Evolutionary conservation across 2,329 filamentous ascomycete genomes (phyloP).

Genomic region (Fusarium multiceps): DNA sequence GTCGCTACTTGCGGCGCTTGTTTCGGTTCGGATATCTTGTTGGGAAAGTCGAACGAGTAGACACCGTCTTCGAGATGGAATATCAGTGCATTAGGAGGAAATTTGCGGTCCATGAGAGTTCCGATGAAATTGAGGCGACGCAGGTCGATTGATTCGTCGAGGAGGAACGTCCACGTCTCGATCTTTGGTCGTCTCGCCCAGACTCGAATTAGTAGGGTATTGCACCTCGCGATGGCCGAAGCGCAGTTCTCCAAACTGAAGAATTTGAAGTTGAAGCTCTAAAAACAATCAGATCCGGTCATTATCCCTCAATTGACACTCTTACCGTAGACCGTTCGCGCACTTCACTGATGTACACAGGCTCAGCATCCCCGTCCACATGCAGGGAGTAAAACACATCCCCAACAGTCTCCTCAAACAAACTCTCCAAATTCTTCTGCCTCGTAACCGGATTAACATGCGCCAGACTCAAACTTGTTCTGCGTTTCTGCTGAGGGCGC

Average conservation of each 20-base stretch:
- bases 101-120: conserved; percentile 73
- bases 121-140: conserved; percentile 82
- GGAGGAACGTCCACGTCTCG: conserved; percentile 68
- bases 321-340: conserved; percentile 77
- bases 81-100: conserved; percentile 84
- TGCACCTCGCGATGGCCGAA: conserved; percentile 72
- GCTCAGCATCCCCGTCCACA: conserved; percentile 71
- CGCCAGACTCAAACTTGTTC: conserved; percentile 63
- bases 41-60: conserved; percentile 80
- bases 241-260: conserved; percentile 78
- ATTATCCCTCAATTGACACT: not conserved
- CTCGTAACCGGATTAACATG: conserved; percentile 61
- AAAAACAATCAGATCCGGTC: conserved; percentile 7
- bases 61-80: conserved; percentile 89
- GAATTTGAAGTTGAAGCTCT: conserved; percentile 89
- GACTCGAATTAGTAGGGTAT: conserved; percentile 74
- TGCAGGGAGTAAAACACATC: conserved; percentile 92
- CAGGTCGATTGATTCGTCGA: conserved; percentile 79
- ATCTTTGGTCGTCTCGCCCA: conserved; percentile 73
- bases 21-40: conserved; percentile 61
- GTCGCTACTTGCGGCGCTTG: conserved; percentile 66
- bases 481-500: conserved; percentile 51
- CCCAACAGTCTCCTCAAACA: conserved; percentile 78
- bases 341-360: conserved; percentile 91
- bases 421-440: conserved; percentile 80